These are phyloP conservation scores for Rubroshorea leprosula DNA, from an alignment of 345 rosid species.

Conservation along the genomic window DNA sequence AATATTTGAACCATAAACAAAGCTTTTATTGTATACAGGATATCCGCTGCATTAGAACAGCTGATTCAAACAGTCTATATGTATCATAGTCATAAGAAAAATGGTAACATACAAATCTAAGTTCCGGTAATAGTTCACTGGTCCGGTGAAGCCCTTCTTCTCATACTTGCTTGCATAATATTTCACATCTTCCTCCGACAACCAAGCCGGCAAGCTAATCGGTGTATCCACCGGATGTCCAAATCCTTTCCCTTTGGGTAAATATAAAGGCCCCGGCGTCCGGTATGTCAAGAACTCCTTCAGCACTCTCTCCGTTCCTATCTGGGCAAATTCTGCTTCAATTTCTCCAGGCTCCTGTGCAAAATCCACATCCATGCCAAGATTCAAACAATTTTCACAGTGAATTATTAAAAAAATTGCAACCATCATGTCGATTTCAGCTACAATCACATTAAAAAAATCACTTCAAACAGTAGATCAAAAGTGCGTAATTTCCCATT, in stretches of 20 bases:
- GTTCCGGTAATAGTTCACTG: constrained; percentile 67
- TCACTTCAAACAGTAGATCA: not conserved
- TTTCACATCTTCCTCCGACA: constrained; percentile 45
- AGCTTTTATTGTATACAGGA: too few species aligned
- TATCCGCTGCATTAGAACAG: too few species aligned
- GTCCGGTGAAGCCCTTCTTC: constrained; percentile 64
- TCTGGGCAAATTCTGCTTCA: constrained; percentile 43
- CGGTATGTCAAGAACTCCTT: constrained; percentile 37
- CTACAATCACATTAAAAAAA: not conserved
- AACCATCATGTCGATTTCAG: not conserved
- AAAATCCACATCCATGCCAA: not conserved
- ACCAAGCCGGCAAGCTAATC: constrained; percentile 53
- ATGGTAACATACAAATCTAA: constrained; percentile 43
- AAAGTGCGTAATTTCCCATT: not conserved
- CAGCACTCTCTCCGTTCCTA: constrained; percentile 40
- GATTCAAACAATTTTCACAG: too few species aligned
- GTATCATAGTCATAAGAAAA: too few species aligned
- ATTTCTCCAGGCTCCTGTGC: constrained; percentile 52
- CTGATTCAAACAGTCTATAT: too few species aligned
- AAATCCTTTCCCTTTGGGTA: constrained; percentile 47
- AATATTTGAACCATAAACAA: too few species aligned
- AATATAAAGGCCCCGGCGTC: constrained; percentile 41
- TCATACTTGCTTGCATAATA: constrained; percentile 42
- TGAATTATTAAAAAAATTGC: not conserved
- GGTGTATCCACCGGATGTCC: constrained; percentile 19